Evolutionary conservation across 2,329 filamentous ascomycete genomes (phyloP).

Genomic region (Metarhizium rileyi): DNA sequence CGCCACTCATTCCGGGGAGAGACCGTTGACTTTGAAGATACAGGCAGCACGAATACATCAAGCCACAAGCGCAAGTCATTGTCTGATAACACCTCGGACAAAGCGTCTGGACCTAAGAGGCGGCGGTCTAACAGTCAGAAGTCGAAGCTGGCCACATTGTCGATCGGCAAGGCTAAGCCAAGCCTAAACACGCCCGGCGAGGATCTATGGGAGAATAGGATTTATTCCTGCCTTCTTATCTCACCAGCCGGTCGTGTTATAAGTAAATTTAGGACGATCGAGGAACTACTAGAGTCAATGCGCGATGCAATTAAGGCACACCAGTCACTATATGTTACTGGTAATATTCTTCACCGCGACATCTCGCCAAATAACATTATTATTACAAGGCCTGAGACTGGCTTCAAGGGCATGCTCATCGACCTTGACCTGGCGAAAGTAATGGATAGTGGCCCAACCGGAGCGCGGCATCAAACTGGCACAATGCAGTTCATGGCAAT

Average conservation of each 20-base stretch:
- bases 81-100: no score
- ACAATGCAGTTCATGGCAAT: constrained; percentile 24
- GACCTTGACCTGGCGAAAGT: constrained; percentile 11
- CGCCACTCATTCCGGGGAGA: constrained; percentile 6
- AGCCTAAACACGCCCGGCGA: constrained; percentile 7
- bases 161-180: not conserved
- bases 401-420: constrained; percentile 16
- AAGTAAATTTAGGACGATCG: constrained; percentile 15
- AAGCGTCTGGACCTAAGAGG: constrained; percentile 7
- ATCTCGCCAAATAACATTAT: constrained; percentile 25
- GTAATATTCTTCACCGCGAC: constrained; percentile 4
- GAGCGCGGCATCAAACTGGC: constrained; percentile 15
- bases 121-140: constrained; percentile 7
- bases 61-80: constrained; percentile 5
- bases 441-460: constrained; percentile 12
- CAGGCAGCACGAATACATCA: not conserved
- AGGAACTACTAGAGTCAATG: constrained; percentile 23
- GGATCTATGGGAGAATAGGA: constrained; percentile 9
- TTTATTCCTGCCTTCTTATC: constrained; percentile 7
- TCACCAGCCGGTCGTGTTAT: constrained; percentile 10
- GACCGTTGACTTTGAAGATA: constrained; percentile 2
- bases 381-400: constrained; percentile 15
- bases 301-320: constrained; percentile 28
- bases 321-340: constrained; percentile 20
- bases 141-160: constrained; percentile 4